Evolutionary conservation across 139 green algal genomes (phyloP).

Genomic region (Mesotaenium endlicherianum): DNA sequence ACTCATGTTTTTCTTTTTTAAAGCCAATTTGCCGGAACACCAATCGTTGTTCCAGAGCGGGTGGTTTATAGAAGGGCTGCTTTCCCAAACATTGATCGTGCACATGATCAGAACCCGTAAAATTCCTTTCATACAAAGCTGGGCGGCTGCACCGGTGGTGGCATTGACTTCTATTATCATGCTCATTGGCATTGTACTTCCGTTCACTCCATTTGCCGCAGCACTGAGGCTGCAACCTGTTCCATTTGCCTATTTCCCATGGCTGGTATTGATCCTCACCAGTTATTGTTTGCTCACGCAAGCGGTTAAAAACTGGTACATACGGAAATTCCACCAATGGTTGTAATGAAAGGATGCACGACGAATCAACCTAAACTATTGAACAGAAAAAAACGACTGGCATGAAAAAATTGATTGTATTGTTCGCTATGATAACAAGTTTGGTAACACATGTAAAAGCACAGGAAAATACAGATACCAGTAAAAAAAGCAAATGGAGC

Average conservation of each 20-base stretch:
- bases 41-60: conserved; percentile 36
- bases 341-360: background rate
- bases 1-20: conserved; percentile 45
- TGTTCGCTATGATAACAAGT: too few species aligned
- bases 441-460: too few species aligned
- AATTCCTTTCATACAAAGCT: conserved; percentile 47
- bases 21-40: conserved; percentile 11
- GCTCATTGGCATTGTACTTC: conserved; percentile 31
- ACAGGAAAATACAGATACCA: too few species aligned
- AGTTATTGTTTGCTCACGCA: background rate
- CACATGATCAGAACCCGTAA: conserved; percentile 48
- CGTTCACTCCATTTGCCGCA: conserved; percentile 8
- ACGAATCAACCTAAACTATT: background rate
- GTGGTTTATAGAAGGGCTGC: conserved; percentile 45
- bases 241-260: background rate
- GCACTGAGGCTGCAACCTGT: background rate
- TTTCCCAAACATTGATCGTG: conserved; percentile 49
- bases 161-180: conserved; percentile 2
- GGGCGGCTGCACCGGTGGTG: conserved; percentile 28
- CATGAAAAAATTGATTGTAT: too few species aligned
- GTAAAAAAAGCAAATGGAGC: too few species aligned
- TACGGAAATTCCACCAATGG: background rate
- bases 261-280: background rate
- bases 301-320: background rate
- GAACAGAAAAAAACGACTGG: too few species aligned